Percentiles rank a stretch among this genome's conserved stretches.
phyloP scores from a whole-genome alignment of 2,329 filamentous ascomycete species.

The Botrytis hyacinthi region DNA sequence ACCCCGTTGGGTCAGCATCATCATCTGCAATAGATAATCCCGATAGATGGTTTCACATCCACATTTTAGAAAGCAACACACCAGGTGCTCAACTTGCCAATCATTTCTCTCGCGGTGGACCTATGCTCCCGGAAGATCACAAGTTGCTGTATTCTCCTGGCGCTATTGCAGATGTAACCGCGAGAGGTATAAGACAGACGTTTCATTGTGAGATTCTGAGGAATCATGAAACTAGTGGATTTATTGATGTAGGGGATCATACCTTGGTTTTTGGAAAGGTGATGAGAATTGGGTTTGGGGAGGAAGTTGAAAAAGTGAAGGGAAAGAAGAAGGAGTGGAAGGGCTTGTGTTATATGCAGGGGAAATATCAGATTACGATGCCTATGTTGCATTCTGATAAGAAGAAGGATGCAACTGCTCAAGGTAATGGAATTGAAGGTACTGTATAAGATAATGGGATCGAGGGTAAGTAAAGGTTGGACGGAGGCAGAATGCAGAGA shows the following conservation, averaged over 20 bases:
- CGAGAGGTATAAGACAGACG: slow-evolving; percentile 20
- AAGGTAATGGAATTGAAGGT: not conserved
- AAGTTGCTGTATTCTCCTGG: not conserved
- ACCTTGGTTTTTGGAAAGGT: slow-evolving; percentile 34
- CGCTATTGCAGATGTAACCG: not conserved
- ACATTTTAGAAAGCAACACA: slow-evolving; percentile 18
- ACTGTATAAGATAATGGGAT: no score
- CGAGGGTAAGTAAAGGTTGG: no score
- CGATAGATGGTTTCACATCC: slow-evolving; percentile 4
- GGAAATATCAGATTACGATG: not conserved
- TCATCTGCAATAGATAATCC: not conserved
- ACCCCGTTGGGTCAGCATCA: slow-evolving; percentile 22
- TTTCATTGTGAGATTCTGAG: slow-evolving; percentile 30
- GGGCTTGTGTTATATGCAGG: slow-evolving; percentile 5
- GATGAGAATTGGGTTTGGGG: slow-evolving; percentile 22
- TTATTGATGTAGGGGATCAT: slow-evolving; percentile 35
- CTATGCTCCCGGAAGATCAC: not conserved
- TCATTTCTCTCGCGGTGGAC: slow-evolving; percentile 31
- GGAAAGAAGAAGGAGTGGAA: not conserved
- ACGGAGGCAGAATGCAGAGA: not conserved
- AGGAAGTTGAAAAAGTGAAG: not conserved
- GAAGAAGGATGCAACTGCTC: not conserved
- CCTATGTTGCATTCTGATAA: not conserved
- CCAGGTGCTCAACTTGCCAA: slow-evolving; percentile 31
- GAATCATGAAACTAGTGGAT: not conserved